Conservation (phyloP, 371 early-diverging fungal genomes). For the Sporodiniella umbellata region DNA sequence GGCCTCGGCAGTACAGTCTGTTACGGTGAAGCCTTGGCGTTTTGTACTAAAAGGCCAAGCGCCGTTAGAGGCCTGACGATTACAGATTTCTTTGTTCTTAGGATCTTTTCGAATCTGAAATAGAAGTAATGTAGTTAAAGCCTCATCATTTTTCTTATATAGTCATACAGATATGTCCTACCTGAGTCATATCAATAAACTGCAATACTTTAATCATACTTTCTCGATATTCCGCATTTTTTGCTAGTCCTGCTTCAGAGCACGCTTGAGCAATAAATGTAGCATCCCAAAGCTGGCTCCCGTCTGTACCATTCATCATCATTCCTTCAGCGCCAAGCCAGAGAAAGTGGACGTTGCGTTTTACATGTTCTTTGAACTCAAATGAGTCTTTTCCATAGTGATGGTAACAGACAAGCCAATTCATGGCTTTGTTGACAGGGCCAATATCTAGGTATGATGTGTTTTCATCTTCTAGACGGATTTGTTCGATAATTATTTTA, state of each 20-base stretch:
- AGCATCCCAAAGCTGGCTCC: conserved; percentile 97
- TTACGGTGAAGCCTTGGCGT: conserved; percentile 92
- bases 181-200: conserved; percentile 87
- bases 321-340: conserved; percentile 91
- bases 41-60: conserved; percentile 97
- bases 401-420: conserved; percentile 80
- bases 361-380: conserved; percentile 74
- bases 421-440: conserved; percentile 92
- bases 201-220: conserved; percentile 67
- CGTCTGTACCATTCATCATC: conserved; percentile 97
- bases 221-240: conserved; percentile 65
- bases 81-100: conserved; percentile 61
- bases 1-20: conserved; percentile 97
- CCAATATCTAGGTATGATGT: conserved; percentile 87
- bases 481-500: conserved; percentile 73
- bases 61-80: conserved; percentile 83
- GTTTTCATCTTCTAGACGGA: conserved; percentile 88
- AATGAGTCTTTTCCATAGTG: conserved; percentile 87
- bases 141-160: background rate
- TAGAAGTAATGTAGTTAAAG: background rate
- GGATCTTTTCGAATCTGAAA: conserved; percentile 71
- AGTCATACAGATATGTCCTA: too few relatives aligned
- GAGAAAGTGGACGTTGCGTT: conserved; percentile 78
- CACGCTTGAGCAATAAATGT: conserved; percentile 84
- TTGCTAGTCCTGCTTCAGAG: conserved; percentile 59